These are phyloP conservation scores for Scleroderma citrinum DNA, from an alignment of 768 basidiomycete genomes.

Conservation along the genomic window DNA sequence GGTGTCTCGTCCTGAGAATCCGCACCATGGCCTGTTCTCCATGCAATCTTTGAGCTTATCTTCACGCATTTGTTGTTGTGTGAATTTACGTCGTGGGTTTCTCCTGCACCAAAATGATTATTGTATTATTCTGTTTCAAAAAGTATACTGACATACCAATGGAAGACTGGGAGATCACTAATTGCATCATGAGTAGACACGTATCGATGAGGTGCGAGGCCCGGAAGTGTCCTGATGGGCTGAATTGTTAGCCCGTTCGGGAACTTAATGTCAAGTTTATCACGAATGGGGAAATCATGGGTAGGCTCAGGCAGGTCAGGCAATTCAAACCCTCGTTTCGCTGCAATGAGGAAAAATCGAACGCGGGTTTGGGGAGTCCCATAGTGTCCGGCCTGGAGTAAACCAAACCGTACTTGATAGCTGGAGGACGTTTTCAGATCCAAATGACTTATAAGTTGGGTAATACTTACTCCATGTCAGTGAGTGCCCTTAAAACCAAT, in stretches of 20 bases:
- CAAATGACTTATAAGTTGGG: neutral
- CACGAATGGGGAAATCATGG: constrained; percentile 35
- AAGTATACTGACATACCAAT: constrained; percentile 46
- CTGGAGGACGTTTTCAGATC: constrained; percentile 16
- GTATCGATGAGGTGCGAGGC: constrained; percentile 49
- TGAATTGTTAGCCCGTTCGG: constrained; percentile 33
- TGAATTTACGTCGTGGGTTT: constrained; percentile 12
- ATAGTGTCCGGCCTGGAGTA: constrained; percentile 45
- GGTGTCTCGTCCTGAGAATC: constrained; percentile 21
- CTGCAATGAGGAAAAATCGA: constrained; percentile 45
- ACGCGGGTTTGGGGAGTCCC: constrained; percentile 42
- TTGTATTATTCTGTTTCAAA: neutral
- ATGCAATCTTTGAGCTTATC: constrained; percentile 32
- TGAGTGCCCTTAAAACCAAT: constrained; percentile 51
- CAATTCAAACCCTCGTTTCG: constrained; percentile 30
- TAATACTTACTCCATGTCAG: constrained; percentile 55
- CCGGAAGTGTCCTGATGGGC: constrained; percentile 42
- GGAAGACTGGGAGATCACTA: constrained; percentile 62
- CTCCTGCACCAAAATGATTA: constrained; percentile 12
- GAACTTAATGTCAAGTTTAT: constrained; percentile 47
- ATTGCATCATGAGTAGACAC: constrained; percentile 72
- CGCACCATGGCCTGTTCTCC: constrained; percentile 30
- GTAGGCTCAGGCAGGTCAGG: constrained; percentile 39
- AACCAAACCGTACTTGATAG: constrained; percentile 38
- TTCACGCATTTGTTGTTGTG: constrained; percentile 11